Conservation (phyloP, 768 basidiomycete genomes). For the Leccinum aurantiacum region DNA sequence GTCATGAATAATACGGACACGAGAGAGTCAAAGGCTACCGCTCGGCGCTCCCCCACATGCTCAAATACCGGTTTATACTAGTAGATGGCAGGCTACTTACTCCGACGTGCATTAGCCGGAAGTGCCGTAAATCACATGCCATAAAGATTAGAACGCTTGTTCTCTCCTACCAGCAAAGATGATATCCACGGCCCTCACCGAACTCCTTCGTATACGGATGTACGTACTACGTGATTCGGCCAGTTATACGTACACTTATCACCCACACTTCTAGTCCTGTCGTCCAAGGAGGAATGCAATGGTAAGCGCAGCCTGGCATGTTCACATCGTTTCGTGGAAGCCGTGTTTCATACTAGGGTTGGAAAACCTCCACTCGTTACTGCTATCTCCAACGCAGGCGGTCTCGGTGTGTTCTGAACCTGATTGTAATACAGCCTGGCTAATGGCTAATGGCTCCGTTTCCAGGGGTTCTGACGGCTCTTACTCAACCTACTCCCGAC, state of each 20-base stretch:
- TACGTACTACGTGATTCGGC: constrained; percentile 37
- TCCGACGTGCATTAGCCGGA: background rate
- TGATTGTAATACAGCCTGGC: background rate
- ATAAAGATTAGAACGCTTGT: background rate
- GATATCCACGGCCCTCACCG: constrained; percentile 58
- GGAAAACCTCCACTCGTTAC: constrained; percentile 72
- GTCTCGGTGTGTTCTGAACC: constrained; percentile 52
- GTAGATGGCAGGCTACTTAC: background rate
- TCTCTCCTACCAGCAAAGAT: constrained; percentile 22
- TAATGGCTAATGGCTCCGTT: constrained; percentile 1
- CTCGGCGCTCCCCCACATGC: too few relatives aligned
- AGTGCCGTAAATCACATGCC: background rate
- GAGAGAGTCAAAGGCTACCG: too few relatives aligned
- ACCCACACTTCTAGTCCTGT: constrained; percentile 52
- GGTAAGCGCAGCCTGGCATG: constrained; percentile 40
- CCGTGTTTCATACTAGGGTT: constrained; percentile 52
- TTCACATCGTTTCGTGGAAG: background rate
- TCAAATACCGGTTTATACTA: too few relatives aligned
- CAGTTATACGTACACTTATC: background rate
- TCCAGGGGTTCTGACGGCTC: constrained; percentile 77
- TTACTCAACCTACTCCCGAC: constrained; percentile 85
- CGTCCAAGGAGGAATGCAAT: constrained; percentile 92
- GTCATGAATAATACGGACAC: too few relatives aligned
- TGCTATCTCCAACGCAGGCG: constrained; percentile 82
- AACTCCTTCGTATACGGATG: constrained; percentile 66